Base-by-base conservation (phyloP, 108 stramenopile genomes). In the Mediolabrus comicus region DNA sequence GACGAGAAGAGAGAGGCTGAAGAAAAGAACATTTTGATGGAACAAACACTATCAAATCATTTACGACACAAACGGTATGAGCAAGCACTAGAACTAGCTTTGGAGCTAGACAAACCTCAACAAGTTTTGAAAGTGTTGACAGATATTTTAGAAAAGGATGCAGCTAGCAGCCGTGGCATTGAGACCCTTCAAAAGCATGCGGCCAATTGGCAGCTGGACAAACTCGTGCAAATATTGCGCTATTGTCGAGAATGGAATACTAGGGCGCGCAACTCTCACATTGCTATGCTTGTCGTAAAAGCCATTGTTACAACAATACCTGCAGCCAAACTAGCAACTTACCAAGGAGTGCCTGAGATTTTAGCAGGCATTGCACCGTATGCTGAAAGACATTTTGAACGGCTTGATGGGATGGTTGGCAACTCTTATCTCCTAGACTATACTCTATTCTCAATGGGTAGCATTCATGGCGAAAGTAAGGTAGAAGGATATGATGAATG, bases 161-260 rank as follows among this genome's bases (percentile, higher is more conserved):
- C 69, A 26, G 81, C 83, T 55, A 80, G 72, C 16, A 61, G 55
- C 32, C 75, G 69, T 24, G 62, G 76, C 9, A 22, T 89, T n/a
- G 57, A 70, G 3, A 73, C 83, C 8, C 78, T 97, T 22, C 85
- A 92, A 70, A 61, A 71, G 29, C 84, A 89, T 62, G 86, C 84
- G 31, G 65, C 67, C 43, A 72, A 64, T 10, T 97, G 96, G 96
- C 46, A 66, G 31, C 59, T 78, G 31, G 85, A 90, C 9, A 71
- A 81, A 3, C 81, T 88, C 26, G 75, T 62, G 11, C 83, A 91
- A 69, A 85, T 96, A 22, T 70, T 97, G 8, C 75, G 83, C 22
- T 98, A 97, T 69, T 96, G 94, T 65, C 79, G 94, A 51, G 94
- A 95, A 41, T 95, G 94, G 94, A 92, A 92, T 51, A 92, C 91